Base-by-base conservation (phyloP, 1,284 basidiomycete species). In the Trametes sp. region DNA sequence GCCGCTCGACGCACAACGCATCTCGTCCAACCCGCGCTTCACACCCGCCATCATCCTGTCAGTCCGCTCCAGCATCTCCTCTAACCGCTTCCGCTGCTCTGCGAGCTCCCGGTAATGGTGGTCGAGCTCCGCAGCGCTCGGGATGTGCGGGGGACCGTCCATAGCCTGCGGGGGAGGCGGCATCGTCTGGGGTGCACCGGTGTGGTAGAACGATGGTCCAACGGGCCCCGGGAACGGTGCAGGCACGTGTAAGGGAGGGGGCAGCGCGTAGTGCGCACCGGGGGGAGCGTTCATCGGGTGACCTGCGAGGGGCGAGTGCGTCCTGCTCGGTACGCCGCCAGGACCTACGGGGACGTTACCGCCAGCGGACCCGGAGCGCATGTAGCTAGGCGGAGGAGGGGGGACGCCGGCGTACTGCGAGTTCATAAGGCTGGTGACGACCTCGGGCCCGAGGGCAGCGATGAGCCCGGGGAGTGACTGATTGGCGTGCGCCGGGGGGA, bases 61-160 rank as follows among this genome's bases (percentile, higher is more conserved):
- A 67, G 91, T 93, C 75, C 81, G 84, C 66, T 87, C 84, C 61
- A 92, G 72, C 84, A 93, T 81, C 72, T 90, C 89, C 75, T 90
- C 83, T 75, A 89, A 78, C 70, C 82, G 78, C 69, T 78, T 78
- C 73, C 85, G 84, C 70, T 89, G 83, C 68, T 87, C 85, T 8
- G 77, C 77, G 55, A 93, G 80, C 70, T 87, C 83, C 23, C 76
- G 70, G 71, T 90, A 92, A 72, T 93, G 91, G 57, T 84, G 78
- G 75, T 90, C 88, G 62, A 93, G 76, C 67, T 93, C 92, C 5
- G 69, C 72, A 46, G 83, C 67, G 16, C 84, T 86, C 53, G 88
- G 89, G 23, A 87, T 75, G 41, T 68, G 70, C 65, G 56, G 60
- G n/a, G 54, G 49, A 23, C 66, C 66, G 21, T 64, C 62, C 33